Conservation (phyloP, 2,329 filamentous ascomycete species). For the Monascus ruber region DNA sequence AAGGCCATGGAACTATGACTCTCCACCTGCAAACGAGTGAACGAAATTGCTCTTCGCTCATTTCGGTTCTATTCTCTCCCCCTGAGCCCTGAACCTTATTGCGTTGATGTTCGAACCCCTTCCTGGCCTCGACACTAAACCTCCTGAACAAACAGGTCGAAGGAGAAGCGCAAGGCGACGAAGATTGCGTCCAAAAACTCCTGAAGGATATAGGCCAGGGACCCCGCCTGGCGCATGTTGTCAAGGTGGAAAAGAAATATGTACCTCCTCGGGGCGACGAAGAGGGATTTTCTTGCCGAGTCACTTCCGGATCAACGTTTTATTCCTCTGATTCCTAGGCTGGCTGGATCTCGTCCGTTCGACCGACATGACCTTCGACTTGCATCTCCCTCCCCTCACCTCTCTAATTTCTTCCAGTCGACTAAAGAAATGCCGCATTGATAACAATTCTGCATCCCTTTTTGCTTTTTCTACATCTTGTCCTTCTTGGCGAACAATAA, state of each 20-base stretch:
- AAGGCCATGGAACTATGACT: background rate
- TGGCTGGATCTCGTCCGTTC: conserved; percentile 1
- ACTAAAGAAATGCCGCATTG: too few relatives aligned
- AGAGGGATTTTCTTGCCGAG: conserved; percentile 47
- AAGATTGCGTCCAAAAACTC: conserved; percentile 55
- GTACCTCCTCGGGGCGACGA: conserved; percentile 58
- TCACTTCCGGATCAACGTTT: conserved; percentile 19
- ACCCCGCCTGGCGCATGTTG: conserved; percentile 60
- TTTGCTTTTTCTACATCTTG: too few relatives aligned
- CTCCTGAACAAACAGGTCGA: conserved; percentile 51
- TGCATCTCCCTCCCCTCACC: background rate
- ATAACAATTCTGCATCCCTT: too few relatives aligned
- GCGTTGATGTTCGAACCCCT: too few relatives aligned
- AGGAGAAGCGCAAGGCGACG: conserved; percentile 73
- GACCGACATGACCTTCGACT: conserved; percentile 1
- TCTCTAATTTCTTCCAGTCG: too few relatives aligned
- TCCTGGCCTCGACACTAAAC: too few relatives aligned
- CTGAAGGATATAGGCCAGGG: conserved; percentile 65
- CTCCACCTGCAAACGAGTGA: too few relatives aligned
- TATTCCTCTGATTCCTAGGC: conserved; percentile 3
- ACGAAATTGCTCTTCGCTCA: too few relatives aligned
- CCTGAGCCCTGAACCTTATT: too few relatives aligned
- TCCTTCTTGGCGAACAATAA: too few relatives aligned
- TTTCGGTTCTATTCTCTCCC: background rate
- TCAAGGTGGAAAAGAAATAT: conserved; percentile 59